phyloP scores from a whole-genome alignment of 2,329 filamentous ascomycete species.

The Ophiostoma sp. region DNA sequence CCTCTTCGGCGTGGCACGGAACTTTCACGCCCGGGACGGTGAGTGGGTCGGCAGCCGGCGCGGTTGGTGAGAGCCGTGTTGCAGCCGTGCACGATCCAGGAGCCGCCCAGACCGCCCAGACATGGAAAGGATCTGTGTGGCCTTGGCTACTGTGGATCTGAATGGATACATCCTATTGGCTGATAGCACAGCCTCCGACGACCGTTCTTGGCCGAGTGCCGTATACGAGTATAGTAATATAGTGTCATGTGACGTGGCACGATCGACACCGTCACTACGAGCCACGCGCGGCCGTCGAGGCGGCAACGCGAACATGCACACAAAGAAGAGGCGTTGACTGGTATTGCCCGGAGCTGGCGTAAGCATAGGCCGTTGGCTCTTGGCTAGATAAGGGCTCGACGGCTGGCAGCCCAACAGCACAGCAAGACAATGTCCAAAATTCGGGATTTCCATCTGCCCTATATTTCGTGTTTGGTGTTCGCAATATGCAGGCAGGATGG shows the following conservation, averaged over 20 bases:
- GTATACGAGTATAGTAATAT: neutral
- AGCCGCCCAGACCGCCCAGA: constrained; percentile 13
- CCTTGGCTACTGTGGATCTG: neutral
- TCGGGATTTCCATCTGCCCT: too few relatives aligned
- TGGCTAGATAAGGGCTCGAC: too few relatives aligned
- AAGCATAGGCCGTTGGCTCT: too few relatives aligned
- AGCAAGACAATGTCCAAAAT: too few relatives aligned
- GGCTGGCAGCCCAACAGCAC: too few relatives aligned
- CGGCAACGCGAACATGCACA: neutral
- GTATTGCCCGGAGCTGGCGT: too few relatives aligned
- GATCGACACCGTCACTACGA: neutral
- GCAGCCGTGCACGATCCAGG: constrained; percentile 11
- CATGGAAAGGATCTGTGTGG: constrained; percentile 1
- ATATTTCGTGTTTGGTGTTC: neutral
- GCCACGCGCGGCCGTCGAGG: neutral
- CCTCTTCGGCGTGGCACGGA: constrained; percentile 19
- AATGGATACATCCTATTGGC: constrained; percentile 14
- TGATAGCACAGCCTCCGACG: constrained; percentile 12
- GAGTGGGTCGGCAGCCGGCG: constrained; percentile 19
- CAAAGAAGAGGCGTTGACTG: neutral
- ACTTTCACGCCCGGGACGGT: constrained; percentile 19
- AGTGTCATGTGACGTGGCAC: constrained; percentile 10
- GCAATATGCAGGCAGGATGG: constrained; percentile 4
- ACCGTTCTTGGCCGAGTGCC: constrained; percentile 19
- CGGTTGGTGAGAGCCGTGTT: constrained; percentile 14